Conservation (phyloP, 2,329 filamentous ascomycete genomes). For the Colletotrichum trifolii region DNA sequence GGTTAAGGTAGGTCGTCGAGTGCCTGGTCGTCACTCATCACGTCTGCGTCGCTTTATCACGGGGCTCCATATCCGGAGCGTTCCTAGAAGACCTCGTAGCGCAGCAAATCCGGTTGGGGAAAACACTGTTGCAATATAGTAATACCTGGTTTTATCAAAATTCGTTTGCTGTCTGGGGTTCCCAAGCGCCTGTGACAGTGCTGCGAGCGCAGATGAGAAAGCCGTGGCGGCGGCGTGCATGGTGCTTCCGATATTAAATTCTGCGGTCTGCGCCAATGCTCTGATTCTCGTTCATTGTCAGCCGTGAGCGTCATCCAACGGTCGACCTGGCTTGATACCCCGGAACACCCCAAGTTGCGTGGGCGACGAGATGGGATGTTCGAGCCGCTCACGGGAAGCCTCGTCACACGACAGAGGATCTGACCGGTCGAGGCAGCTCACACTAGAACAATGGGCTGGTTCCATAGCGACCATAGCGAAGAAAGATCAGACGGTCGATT, state of each 20-base stretch:
- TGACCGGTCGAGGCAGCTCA: slow-evolving; percentile 1
- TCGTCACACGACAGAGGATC: slow-evolving; percentile 12
- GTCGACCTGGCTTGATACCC: slow-evolving; percentile 7
- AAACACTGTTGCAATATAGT: slow-evolving; percentile 2
- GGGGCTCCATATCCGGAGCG: slow-evolving; percentile 4
- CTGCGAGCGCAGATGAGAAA: slow-evolving; percentile 17
- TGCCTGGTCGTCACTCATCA: neutral
- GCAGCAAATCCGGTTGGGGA: neutral
- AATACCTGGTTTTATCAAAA: slow-evolving; percentile 12
- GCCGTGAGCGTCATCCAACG: slow-evolving; percentile 5
- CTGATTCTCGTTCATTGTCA: slow-evolving; percentile 2
- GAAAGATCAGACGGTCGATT: slow-evolving; percentile 24
- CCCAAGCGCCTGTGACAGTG: slow-evolving; percentile 7
- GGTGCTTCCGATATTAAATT: slow-evolving; percentile 14
- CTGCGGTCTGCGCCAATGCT: neutral
- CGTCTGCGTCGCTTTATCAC: slow-evolving; percentile 3
- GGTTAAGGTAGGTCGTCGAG: neutral
- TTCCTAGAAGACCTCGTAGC: neutral
- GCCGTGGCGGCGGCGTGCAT: slow-evolving; percentile 6
- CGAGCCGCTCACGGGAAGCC: slow-evolving; percentile 5
- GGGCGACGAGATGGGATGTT: slow-evolving; percentile 5
- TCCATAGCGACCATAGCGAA: slow-evolving; percentile 12
- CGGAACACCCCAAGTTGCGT: neutral
- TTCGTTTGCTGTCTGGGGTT: slow-evolving; percentile 3
- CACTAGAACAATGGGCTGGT: slow-evolving; percentile 11